These are phyloP conservation scores for Colletotrichum liriopes DNA, from an alignment of 2,329 filamentous ascomycete species.

Conservation along the genomic window DNA sequence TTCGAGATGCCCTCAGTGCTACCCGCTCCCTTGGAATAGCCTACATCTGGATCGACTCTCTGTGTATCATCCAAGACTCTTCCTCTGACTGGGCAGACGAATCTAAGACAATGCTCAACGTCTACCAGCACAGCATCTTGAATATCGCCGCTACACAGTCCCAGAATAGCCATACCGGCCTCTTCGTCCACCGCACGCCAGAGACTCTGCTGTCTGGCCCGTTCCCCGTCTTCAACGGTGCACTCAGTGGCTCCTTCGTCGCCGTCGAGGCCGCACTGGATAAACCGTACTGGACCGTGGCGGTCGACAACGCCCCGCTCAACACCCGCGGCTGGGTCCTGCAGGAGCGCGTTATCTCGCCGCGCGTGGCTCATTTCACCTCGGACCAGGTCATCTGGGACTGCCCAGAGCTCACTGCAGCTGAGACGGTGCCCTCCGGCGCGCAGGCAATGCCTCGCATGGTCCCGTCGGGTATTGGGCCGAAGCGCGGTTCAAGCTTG, in stretches of 20 bases:
- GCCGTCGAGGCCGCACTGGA: constrained; percentile 1
- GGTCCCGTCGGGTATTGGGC: neutral
- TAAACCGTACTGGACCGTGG: neutral
- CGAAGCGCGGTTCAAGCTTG: neutral
- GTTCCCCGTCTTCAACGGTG: neutral
- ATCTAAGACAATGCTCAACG: neutral
- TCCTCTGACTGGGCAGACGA: neutral
- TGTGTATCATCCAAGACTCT: constrained; percentile 12
- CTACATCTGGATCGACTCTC: constrained; percentile 34
- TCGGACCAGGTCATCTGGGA: constrained; percentile 44
- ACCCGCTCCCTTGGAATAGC: constrained; percentile 4
- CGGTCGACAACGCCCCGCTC: constrained; percentile 23
- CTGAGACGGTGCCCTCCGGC: neutral
- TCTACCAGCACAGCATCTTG: neutral
- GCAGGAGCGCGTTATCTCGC: constrained; percentile 46
- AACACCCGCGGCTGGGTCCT: constrained; percentile 46
- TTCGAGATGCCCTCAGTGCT: constrained; percentile 18
- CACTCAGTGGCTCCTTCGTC: neutral
- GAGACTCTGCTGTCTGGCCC: neutral
- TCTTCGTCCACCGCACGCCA: neutral
- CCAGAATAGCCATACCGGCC: neutral
- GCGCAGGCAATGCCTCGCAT: neutral
- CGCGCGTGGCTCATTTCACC: constrained; percentile 43
- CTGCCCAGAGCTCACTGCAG: constrained; percentile 24
- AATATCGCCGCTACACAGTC: neutral